Evolutionary conservation across 2,329 filamentous ascomycete species (phyloP).

Genomic region (Ceratocystis colombiana): DNA sequence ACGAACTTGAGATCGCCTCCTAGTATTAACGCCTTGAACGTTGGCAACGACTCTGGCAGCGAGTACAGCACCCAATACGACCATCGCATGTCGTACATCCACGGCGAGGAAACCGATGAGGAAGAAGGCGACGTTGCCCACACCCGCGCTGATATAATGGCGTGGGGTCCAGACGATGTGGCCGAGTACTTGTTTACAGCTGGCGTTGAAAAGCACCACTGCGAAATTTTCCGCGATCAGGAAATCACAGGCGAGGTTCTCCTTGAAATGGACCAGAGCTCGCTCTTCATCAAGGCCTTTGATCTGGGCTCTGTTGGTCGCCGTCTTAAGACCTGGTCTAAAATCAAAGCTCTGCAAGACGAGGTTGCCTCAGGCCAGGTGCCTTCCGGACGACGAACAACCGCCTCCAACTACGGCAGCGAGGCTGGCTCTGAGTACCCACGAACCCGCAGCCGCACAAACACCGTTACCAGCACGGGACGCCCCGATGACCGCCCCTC

Average conservation of each 20-base stretch:
- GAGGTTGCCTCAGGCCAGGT: constrained; percentile 52
- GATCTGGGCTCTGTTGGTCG: constrained; percentile 84
- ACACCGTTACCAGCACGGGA: constrained; percentile 43
- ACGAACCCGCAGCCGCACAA: constrained; percentile 47
- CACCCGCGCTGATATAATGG: constrained; percentile 59
- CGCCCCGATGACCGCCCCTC: constrained; percentile 38
- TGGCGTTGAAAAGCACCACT: constrained; percentile 81
- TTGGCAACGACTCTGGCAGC: constrained; percentile 67
- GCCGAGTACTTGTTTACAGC: constrained; percentile 78
- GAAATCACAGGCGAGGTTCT: constrained; percentile 92
- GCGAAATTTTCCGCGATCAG: constrained; percentile 88
- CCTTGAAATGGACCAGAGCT: constrained; percentile 88
- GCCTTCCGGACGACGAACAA: constrained; percentile 40
- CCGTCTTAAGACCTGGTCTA: constrained; percentile 90
- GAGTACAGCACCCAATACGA: constrained; percentile 76
- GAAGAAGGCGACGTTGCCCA: constrained; percentile 74
- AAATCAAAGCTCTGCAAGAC: constrained; percentile 83
- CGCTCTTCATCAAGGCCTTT: constrained; percentile 90
- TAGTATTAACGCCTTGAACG: constrained; percentile 38
- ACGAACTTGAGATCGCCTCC: constrained; percentile 61
- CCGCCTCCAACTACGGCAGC: constrained; percentile 45
- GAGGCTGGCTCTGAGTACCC: constrained; percentile 45
- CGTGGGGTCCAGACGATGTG: constrained; percentile 72
- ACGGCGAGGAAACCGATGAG: constrained; percentile 89
- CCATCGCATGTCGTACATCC: constrained; percentile 77